Evolutionary conservation across 2,329 filamentous ascomycete species (phyloP), one percentile per base, ranked within the genome.

Genomic region (Cercospora zeina): DNA sequence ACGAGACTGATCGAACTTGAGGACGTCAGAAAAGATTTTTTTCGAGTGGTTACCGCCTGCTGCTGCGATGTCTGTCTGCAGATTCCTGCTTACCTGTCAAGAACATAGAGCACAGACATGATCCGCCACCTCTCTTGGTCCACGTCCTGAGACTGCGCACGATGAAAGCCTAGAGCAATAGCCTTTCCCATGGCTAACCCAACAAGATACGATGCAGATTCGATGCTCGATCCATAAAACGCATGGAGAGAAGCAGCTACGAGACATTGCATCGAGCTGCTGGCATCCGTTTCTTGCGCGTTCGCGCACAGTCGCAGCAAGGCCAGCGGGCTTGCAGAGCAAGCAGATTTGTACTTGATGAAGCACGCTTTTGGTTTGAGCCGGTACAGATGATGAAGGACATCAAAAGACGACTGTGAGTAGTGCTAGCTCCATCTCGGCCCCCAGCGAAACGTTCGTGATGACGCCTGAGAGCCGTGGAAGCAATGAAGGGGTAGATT

Each of bases 91-190:
- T 51, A 51, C 49, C 34, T 33, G 24, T 59, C 33, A 11, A 59
- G 45, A 7, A 59, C 42, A 27, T 59, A 59, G 56, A 59, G 39
- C 16, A 51, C 47, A 27, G 31, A 33, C 27, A 53, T 47, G 10
- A 50, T 19, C 19, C 51, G 50, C 19, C 45, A 42, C 39, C 31
- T 51, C 49, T 30, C 42, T 36, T 27, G 47, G 37, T 6, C 30
- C 24, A 6, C 37, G 27, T 27, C 56, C 36, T 27, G 45, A 13
- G 24, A 33, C 3, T 31, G 49, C 27, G 49, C 19, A n/a, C 56
- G 56, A 51, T 59, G 45, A 33, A 59, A 51, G 27, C 56, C 56
- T 1, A 34, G 33, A 11, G 56, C 56, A 14, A 59, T 37, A n/a
- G 31, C 56, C 7, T 37, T 50, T 8, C 45, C 30, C 42, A 59